Evolutionary conservation across 2,329 filamentous ascomycete species (phyloP).

Genomic region (Cryphonectria parasitica): DNA sequence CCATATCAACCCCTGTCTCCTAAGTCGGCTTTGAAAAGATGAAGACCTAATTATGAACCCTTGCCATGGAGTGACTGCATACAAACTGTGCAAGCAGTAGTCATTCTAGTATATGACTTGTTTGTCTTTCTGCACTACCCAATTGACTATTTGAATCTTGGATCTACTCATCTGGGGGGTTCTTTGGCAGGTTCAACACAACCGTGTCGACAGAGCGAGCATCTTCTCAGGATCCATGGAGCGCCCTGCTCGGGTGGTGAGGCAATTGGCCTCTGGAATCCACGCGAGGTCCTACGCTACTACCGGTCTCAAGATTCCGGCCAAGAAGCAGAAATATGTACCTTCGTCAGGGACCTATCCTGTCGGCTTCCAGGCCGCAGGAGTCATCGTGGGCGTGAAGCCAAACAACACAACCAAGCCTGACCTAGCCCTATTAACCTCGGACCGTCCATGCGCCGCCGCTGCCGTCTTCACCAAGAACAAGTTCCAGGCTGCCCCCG

Average conservation of each 20-base stretch:
- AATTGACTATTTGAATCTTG: not conserved
- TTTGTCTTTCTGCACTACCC: not conserved
- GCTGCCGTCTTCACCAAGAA: conserved; percentile 97
- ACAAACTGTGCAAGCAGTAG: not conserved
- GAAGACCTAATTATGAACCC: not conserved
- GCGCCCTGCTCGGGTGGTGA: conserved; percentile 27
- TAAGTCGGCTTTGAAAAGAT: conserved; percentile 13
- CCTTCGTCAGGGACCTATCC: conserved; percentile 86
- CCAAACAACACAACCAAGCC: conserved; percentile 88
- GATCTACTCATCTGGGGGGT: not conserved
- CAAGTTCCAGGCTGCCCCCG: conserved; percentile 95
- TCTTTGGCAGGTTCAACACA: not conserved
- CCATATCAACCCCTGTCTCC: conserved; percentile 13
- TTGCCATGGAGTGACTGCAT: not conserved
- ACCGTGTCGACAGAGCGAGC: conserved; percentile 5
- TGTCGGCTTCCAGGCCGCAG: conserved; percentile 84
- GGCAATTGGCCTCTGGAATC: conserved; percentile 32
- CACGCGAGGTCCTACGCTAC: conserved; percentile 33
- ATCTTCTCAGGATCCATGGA: conserved; percentile 21
- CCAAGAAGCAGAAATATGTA: conserved; percentile 87
- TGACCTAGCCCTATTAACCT: conserved; percentile 86
- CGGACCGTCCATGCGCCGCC: conserved; percentile 81
- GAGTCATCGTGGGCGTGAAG: conserved; percentile 92
- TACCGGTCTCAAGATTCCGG: conserved; percentile 56
- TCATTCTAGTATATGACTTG: not conserved